Percentiles rank a stretch among this genome's conserved stretches.
These are phyloP conservation scores for Phoenix roebelenii DNA, from an alignment of 176 grass and related monocot genomes.

Conservation along the genomic window DNA sequence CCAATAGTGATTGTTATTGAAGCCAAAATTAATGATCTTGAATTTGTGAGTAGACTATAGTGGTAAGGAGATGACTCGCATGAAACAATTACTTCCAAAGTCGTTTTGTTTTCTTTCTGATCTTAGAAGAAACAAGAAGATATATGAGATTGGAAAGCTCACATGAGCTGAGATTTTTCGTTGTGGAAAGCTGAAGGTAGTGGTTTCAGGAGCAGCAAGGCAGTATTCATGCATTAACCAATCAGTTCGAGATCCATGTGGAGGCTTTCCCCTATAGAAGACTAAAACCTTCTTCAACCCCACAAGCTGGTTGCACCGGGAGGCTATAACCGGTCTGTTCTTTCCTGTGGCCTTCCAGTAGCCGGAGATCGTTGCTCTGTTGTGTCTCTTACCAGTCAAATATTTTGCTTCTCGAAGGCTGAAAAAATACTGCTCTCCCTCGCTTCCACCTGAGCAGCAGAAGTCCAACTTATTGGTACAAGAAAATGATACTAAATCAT, in stretches of 20 bases:
- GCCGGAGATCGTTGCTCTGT: slow-evolving; percentile 31
- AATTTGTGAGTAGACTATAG: too few relatives aligned
- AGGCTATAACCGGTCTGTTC: slow-evolving; percentile 33
- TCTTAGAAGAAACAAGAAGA: neutral
- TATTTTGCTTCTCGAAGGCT: slow-evolving; percentile 20
- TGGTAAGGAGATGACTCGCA: too few relatives aligned
- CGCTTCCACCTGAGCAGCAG: slow-evolving; percentile 26
- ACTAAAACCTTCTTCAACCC: slow-evolving; percentile 52
- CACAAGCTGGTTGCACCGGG: slow-evolving; percentile 33
- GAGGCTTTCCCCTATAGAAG: slow-evolving; percentile 35
- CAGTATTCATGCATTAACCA: slow-evolving; percentile 85
- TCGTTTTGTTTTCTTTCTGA: neutral
- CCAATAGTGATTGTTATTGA: too few relatives aligned
- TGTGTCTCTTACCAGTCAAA: neutral
- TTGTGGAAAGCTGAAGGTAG: neutral
- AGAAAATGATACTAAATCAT: too few relatives aligned
- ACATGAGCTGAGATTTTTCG: slow-evolving; percentile 23
- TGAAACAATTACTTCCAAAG: too few relatives aligned
- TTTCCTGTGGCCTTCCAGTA: slow-evolving; percentile 66
- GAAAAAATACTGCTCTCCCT: slow-evolving; percentile 65
- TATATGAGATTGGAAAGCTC: slow-evolving; percentile 14
- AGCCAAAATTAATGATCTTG: too few relatives aligned
- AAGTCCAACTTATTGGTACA: too few relatives aligned
- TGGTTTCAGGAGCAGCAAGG: slow-evolving; percentile 27
- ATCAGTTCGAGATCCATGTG: slow-evolving; percentile 21